Conservation (phyloP, 257 asterid genomes). For the Nicotiana otophora region DNA sequence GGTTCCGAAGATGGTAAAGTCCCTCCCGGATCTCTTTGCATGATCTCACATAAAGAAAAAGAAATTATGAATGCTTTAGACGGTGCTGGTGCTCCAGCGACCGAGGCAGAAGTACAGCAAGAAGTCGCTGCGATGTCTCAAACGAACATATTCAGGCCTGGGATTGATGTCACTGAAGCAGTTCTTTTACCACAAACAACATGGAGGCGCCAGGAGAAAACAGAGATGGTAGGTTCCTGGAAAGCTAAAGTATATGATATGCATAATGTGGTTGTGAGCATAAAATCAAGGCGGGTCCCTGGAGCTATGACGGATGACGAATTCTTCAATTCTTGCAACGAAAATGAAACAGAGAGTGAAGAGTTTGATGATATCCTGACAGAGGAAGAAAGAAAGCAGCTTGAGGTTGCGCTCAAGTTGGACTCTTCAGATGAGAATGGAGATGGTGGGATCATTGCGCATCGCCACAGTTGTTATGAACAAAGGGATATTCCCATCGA, state of each 20-base stretch:
- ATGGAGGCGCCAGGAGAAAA: conserved; percentile 84
- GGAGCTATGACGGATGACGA: conserved; percentile 97
- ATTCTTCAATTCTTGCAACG: conserved; percentile 57
- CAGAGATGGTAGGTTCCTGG: conserved; percentile 84
- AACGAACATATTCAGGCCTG: conserved; percentile 90
- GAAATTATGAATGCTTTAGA: conserved; percentile 96
- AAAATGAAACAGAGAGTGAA: conserved; percentile 72
- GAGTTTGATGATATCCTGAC: conserved; percentile 73
- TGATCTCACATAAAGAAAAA: conserved; percentile 83
- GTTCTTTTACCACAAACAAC: conserved; percentile 85
- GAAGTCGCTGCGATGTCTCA: conserved; percentile 93
- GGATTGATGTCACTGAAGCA: conserved; percentile 90
- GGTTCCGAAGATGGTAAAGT: conserved; percentile 91
- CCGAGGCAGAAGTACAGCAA: conserved; percentile 75
- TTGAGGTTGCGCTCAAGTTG: conserved; percentile 81
- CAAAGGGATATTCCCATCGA: conserved; percentile 72
- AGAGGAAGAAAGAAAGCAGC: conserved; percentile 84
- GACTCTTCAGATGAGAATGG: conserved; percentile 62
- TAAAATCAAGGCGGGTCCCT: conserved; percentile 89
- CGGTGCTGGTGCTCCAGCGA: conserved; percentile 88
- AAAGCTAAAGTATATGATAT: conserved; percentile 91
- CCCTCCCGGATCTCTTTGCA: conserved; percentile 76
- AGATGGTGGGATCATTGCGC: conserved; percentile 55
- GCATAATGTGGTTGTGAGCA: conserved; percentile 93
- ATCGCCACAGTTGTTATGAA: conserved; percentile 84